A percentile compares a stretch with the other conserved stretches of the same genome.
Conservation (phyloP, 2,329 filamentous ascomycete species). For the Incumbomyces lentus region DNA sequence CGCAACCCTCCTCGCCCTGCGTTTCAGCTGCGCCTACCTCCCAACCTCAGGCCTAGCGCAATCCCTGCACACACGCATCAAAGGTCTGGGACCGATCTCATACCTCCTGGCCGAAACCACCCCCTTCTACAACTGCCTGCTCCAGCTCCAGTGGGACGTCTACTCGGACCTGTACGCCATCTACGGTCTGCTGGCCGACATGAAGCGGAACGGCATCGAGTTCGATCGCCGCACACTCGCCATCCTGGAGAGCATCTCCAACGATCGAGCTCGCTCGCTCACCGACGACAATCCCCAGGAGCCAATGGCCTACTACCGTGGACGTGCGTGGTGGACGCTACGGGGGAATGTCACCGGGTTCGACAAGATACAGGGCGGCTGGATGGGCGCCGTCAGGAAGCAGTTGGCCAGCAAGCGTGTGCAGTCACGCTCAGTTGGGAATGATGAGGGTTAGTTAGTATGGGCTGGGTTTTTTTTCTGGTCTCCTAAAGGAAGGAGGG, state of each 20-base stretch:
- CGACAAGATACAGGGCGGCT: too few relatives aligned
- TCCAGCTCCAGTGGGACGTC: slow-evolving; percentile 33
- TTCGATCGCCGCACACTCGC: slow-evolving; percentile 26
- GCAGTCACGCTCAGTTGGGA: too few relatives aligned
- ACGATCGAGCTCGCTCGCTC: background rate
- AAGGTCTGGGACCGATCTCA: slow-evolving; percentile 31
- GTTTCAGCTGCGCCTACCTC: slow-evolving; percentile 30
- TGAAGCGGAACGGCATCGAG: slow-evolving; percentile 34
- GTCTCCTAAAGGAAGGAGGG: too few relatives aligned
- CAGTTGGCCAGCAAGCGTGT: too few relatives aligned
- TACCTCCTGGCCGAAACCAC: slow-evolving; percentile 33
- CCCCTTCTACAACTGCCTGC: slow-evolving; percentile 35
- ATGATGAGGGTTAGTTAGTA: too few relatives aligned
- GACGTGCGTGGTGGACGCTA: too few relatives aligned
- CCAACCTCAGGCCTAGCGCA: slow-evolving; percentile 31
- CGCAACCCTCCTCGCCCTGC: slow-evolving; percentile 32
- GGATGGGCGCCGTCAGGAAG: too few relatives aligned
- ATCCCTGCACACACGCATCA: slow-evolving; percentile 32
- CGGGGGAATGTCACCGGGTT: too few relatives aligned
- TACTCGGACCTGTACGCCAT: slow-evolving; percentile 32
- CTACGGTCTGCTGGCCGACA: slow-evolving; percentile 31
- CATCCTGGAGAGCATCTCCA: slow-evolving; percentile 24
- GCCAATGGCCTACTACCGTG: too few relatives aligned
- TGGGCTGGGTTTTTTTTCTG: too few relatives aligned
- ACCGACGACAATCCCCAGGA: too few relatives aligned